Percentiles rank a stretch among this genome's conserved stretches.
Evolutionary conservation across 441 rosid species (phyloP).

Genomic region (Pelargonium cotyledonis): DNA sequence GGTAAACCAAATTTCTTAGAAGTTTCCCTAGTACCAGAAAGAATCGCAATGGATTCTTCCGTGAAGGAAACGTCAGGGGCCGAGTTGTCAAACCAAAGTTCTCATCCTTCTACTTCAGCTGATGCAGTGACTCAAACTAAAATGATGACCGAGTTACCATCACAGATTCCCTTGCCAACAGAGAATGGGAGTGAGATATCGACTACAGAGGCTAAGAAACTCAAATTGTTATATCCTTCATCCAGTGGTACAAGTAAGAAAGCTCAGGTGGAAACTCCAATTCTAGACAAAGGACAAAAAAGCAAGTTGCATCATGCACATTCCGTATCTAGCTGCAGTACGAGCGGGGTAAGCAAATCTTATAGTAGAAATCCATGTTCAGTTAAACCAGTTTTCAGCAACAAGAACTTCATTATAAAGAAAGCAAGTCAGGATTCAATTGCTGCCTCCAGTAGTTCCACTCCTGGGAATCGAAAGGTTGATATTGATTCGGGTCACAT

Average conservation of each 20-base stretch:
- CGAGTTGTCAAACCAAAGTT: slow-evolving; percentile 26
- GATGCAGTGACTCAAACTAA: slow-evolving; percentile 17
- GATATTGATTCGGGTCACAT: slow-evolving; percentile 33
- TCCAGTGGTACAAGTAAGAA: slow-evolving; percentile 19
- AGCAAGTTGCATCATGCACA: slow-evolving; percentile 30
- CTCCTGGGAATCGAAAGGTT: slow-evolving; percentile 21
- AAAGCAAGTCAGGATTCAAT: slow-evolving; percentile 38
- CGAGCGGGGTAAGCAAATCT: slow-evolving; percentile 27
- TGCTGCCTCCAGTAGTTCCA: slow-evolving; percentile 28
- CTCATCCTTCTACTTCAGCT: slow-evolving; percentile 17
- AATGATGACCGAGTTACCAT: slow-evolving; percentile 17
- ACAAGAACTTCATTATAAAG: slow-evolving; percentile 48
- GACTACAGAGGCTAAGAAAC: slow-evolving; percentile 19
- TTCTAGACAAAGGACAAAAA: slow-evolving; percentile 28
- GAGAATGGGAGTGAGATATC: slow-evolving; percentile 23
- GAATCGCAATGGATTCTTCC: slow-evolving; percentile 20
- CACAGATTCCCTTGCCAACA: slow-evolving; percentile 27
- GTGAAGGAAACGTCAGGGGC: slow-evolving; percentile 27
- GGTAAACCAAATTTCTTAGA: slow-evolving; percentile 47
- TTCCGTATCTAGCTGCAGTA: slow-evolving; percentile 25
- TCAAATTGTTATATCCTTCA: slow-evolving; percentile 25
- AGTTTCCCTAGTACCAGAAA: slow-evolving; percentile 60
- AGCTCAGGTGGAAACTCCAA: slow-evolving; percentile 20
- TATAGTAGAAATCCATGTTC: slow-evolving; percentile 28
- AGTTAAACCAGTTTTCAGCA: slow-evolving; percentile 47